Percentiles rank a stretch among this genome's conserved stretches.
These are phyloP conservation scores for Suhomyces prunicola DNA, from an alignment of 805 yeast species.

Conservation along the genomic window DNA sequence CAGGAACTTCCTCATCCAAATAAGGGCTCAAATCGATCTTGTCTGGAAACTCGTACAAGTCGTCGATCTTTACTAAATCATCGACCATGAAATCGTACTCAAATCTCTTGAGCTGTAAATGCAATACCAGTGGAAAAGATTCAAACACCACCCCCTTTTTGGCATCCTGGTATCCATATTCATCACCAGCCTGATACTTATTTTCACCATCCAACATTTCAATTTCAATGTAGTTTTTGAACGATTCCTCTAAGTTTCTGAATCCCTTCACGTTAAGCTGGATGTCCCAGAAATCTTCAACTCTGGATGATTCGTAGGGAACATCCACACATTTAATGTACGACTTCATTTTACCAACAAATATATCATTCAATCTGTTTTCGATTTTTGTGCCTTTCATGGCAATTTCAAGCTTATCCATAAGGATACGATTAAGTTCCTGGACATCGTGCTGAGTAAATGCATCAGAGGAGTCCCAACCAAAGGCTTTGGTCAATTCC, in stretches of 20 bases:
- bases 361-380: slow-evolving; percentile 60
- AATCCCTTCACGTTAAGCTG: slow-evolving; percentile 90
- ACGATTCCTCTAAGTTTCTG: slow-evolving; percentile 67
- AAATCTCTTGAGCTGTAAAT: slow-evolving; percentile 88
- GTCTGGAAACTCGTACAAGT: slow-evolving; percentile 85
- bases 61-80: slow-evolving; percentile 86
- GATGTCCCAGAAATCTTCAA: slow-evolving; percentile 97
- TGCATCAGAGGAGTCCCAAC: slow-evolving; percentile 95
- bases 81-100: slow-evolving; percentile 92
- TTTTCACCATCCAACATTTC: slow-evolving; percentile 93
- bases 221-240: slow-evolving; percentile 80
- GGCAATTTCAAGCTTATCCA: slow-evolving; percentile 87
- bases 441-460: slow-evolving; percentile 98
- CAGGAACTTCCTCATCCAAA: slow-evolving; percentile 54
- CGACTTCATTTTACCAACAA: slow-evolving; percentile 96
- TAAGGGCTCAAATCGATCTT: slow-evolving; percentile 76
- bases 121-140: slow-evolving; percentile 87
- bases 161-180: slow-evolving; percentile 89
- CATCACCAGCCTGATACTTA: slow-evolving; percentile 86
- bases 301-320: slow-evolving; percentile 85
- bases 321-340: slow-evolving; percentile 90
- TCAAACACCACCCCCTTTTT: slow-evolving; percentile 93
- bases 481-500: slow-evolving; percentile 87
- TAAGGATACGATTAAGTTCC: slow-evolving; percentile 88
- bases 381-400: slow-evolving; percentile 84